These are phyloP conservation scores for Ophioceras dolichostomum DNA, from an alignment of 2,329 filamentous ascomycete species.

Conservation along the genomic window DNA sequence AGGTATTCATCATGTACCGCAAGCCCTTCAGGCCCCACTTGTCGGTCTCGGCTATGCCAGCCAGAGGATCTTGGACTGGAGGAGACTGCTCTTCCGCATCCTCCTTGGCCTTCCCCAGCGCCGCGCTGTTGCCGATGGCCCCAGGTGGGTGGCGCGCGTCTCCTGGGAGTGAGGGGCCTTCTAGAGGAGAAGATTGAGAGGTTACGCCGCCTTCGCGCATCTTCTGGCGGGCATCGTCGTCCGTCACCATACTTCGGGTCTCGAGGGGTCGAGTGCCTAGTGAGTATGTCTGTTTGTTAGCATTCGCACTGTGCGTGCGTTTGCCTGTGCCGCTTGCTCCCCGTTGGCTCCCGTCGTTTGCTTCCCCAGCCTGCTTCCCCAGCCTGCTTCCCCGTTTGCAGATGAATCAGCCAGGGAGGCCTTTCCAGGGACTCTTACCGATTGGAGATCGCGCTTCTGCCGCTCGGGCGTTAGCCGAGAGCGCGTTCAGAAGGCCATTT, in stretches of 20 bases:
- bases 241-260: conserved; percentile 22
- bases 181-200: conserved; percentile 20
- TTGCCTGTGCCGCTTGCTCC: too few species aligned
- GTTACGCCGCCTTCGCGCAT: conserved; percentile 30
- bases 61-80: conserved; percentile 43
- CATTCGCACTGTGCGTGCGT: too few species aligned
- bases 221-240: conserved; percentile 34
- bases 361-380: too few species aligned
- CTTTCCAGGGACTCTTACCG: too few species aligned
- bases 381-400: too few species aligned
- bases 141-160: conserved; percentile 29
- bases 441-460: conserved; percentile 37
- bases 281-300: too few species aligned
- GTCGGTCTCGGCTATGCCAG: conserved; percentile 48
- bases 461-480: conserved; percentile 45
- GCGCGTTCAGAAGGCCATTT: conserved; percentile 50
- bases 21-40: conserved; percentile 55
- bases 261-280: conserved; percentile 31
- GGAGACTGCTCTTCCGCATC: conserved; percentile 24
- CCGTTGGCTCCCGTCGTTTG: too few species aligned
- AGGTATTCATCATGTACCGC: conserved; percentile 50
- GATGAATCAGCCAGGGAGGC: too few species aligned
- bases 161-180: conserved; percentile 15
- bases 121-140: conserved; percentile 32
- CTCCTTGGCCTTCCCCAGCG: conserved; percentile 27